Base-by-base conservation (phyloP, 345 rosid species). In the Gossypium turneri region DNA sequence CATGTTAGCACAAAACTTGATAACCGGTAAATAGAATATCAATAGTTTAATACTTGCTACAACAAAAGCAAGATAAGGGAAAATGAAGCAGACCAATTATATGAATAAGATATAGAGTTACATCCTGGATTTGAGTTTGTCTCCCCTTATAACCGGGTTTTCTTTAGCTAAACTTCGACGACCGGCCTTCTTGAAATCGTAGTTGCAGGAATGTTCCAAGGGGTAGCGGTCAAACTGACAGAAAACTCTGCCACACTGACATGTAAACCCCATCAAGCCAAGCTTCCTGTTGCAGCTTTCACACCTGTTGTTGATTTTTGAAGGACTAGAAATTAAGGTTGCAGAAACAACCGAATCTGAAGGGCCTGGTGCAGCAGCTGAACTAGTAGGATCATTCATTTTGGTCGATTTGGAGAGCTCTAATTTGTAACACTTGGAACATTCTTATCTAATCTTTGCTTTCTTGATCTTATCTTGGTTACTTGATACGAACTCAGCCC, bases 241-340 rank as follows among this genome's bases (percentile, higher is more conserved):
- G 53, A 66, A 58, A 25, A 27, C 43, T 13, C 15, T 60, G n/a
- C 80, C 78, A 10, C 82, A 84, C 44, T 82, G 77, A 63, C 88
- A 83, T 12, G 64, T 15, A 70, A 87, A 87, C 19, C 88, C 88
- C 29, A 68, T 45, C 64, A 85, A 48, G 5, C 87, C 86, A 13
- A 87, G 82, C 77, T 77, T 82, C 79, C 65, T 85, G 45, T 80
- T 82, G 75, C 88, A 85, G 5, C 29, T 65, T 13, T 58, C 50
- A 55, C 90, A 84, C 67, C 81, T 76, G 2, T 16, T 79, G 47
- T 56, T 72, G 51, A 63, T 9, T 50, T 50, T 29, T 20, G 3
- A 29, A 38, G 11, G 74, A 15, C 25, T 19, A 0, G 27, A 25
- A n/a, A 58, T 22, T 2, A 51, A 51, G 2, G 59, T 9, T 7